Conservation (phyloP, 2,329 filamentous ascomycete genomes). For the Colletotrichum acutatum region DNA sequence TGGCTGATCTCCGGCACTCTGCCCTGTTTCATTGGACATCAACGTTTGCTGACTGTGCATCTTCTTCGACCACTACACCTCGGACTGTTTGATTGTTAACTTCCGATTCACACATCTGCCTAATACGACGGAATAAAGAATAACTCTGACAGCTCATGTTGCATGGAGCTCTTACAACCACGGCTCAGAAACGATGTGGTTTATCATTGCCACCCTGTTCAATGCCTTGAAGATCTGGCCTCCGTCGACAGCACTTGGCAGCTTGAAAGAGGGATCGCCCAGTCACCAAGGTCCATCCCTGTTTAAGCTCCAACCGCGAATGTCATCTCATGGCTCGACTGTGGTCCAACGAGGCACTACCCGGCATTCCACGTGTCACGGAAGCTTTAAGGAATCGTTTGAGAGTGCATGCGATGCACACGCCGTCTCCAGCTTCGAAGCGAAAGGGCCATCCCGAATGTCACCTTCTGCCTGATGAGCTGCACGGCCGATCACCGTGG, state of each 20-base stretch:
- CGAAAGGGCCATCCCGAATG: neutral
- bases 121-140: neutral
- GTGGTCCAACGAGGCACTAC: neutral
- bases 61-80: neutral
- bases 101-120: neutral
- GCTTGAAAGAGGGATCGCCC: neutral
- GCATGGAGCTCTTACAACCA: too few relatives aligned
- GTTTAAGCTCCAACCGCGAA: neutral
- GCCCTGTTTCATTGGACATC: neutral
- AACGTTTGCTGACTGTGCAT: neutral
- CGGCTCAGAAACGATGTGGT: too few relatives aligned
- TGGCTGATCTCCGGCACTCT: neutral
- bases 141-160: too few relatives aligned
- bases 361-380: neutral
- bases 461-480: neutral
- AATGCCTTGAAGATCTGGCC: neutral
- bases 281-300: slow-evolving; percentile 1
- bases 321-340: neutral
- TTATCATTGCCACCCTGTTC: too few relatives aligned
- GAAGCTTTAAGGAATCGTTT: neutral
- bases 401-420: too few relatives aligned
- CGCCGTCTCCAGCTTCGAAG: neutral
- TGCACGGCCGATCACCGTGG: neutral
- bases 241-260: neutral
- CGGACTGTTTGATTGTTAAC: neutral